Base-by-base conservation (phyloP, 1,284 basidiomycete genomes). In the Moesziomyces sp. region DNA sequence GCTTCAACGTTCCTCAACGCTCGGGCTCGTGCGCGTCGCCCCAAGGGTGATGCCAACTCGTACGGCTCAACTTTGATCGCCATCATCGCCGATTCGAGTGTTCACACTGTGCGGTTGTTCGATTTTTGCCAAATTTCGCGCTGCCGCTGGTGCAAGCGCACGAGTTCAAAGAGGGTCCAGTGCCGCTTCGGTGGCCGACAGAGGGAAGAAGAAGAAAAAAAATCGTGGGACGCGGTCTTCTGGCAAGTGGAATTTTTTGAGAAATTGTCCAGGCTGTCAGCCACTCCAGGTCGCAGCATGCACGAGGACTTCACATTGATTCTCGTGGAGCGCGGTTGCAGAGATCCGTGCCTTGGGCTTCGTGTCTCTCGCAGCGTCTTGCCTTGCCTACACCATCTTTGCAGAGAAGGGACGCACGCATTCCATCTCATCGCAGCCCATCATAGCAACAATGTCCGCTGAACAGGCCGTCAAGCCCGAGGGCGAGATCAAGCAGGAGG, bases 401-500 rank as follows among this genome's bases (percentile, higher is more conserved):
- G 10, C 26, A 44, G 19, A 46, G 24, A 26, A 18, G 14, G 49
- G 35, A 54, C 50, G 33, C n/a, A 28, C 43, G 14, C 30, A 55
- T 28, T 52, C 44, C 38, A 14, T 40, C 8, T 14, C 38, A 40
- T 40, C 38, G 18, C 38, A 40, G 38, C 38, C 50, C 21, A n/a
- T 38, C 38, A 19, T 23, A 30, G 16, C 47, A 18, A 56, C 9
- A 50, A 67, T 73, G 65, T 66, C 68, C 44, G 72, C 52, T 53
- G 68, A 70, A 55, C 60, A 60, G 38, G 38, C 38, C 24, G 44
- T 50, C 49, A 70, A 70, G 47, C 38, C 50, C 24, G 46, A 57
- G 24, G 38, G 18, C 30, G 30, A 33, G 30, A 33, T 44, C 52
- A 49, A 44, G 46, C 60, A 63, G 52, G 57, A 51, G 47, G 59